Percentiles rank a stretch among this genome's conserved stretches.
Evolutionary conservation across 2,329 filamentous ascomycete species (phyloP).

Genomic region (Pyrenophora seminiperda): DNA sequence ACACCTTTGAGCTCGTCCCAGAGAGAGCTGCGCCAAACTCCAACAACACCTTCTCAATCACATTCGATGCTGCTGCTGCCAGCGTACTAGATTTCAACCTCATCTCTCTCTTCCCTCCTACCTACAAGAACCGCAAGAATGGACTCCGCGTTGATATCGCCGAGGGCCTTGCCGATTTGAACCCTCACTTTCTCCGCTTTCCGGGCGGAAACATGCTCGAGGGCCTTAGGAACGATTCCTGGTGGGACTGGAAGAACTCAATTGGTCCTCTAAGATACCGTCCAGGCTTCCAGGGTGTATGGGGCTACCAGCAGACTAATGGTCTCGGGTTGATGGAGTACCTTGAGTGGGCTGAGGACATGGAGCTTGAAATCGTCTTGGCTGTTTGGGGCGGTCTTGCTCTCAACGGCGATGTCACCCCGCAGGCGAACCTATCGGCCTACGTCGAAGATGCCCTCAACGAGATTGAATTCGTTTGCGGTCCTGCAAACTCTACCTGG

Average conservation of each 20-base stretch:
- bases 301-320: slow-evolving; percentile 53
- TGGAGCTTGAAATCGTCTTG: slow-evolving; percentile 50
- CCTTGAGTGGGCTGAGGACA: slow-evolving; percentile 55
- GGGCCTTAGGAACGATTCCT: slow-evolving; percentile 31
- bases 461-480: slow-evolving; percentile 45
- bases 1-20: slow-evolving; percentile 47
- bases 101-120: slow-evolving; percentile 60
- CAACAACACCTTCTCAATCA: slow-evolving; percentile 60
- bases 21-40: slow-evolving; percentile 49
- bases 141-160: slow-evolving; percentile 58
- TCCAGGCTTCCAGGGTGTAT: slow-evolving; percentile 53
- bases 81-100: slow-evolving; percentile 54
- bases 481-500: slow-evolving; percentile 38
- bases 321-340: slow-evolving; percentile 56
- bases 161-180: slow-evolving; percentile 51
- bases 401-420: slow-evolving; percentile 49
- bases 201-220: slow-evolving; percentile 58
- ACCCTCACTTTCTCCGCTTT: slow-evolving; percentile 56
- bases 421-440: slow-evolving; percentile 46
- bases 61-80: slow-evolving; percentile 49
- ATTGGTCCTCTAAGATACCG: slow-evolving; percentile 56
- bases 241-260: slow-evolving; percentile 57
- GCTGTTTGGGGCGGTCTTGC: slow-evolving; percentile 54
- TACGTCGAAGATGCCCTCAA: slow-evolving; percentile 48
- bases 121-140: slow-evolving; percentile 59